These are phyloP conservation scores for Rhexocercosporidium sp. DNA, from an alignment of 2,329 filamentous ascomycete species.

Conservation along the genomic window DNA sequence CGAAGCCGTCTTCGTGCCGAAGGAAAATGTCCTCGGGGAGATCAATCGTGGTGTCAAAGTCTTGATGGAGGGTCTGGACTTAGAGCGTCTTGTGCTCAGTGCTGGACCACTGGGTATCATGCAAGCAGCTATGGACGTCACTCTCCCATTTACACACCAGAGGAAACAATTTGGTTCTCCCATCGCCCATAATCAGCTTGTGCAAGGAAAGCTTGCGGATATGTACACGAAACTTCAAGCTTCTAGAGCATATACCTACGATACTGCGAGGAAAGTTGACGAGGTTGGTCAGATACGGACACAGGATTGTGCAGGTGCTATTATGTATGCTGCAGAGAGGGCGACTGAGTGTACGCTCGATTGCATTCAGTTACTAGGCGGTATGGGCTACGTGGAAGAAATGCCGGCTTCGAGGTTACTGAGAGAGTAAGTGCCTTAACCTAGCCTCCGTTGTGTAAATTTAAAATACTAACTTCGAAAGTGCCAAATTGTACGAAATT, in stretches of 20 bases:
- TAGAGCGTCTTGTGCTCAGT: slow-evolving; percentile 90
- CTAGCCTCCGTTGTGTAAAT: background rate
- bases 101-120: slow-evolving; percentile 92
- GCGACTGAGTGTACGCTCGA: slow-evolving; percentile 88
- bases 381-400: slow-evolving; percentile 96
- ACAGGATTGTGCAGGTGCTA: slow-evolving; percentile 93
- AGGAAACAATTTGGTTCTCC: slow-evolving; percentile 87
- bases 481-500: slow-evolving; percentile 88
- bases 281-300: slow-evolving; percentile 76
- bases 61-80: slow-evolving; percentile 93
- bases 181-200: slow-evolving; percentile 89
- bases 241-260: slow-evolving; percentile 84
- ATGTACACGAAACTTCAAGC: slow-evolving; percentile 96
- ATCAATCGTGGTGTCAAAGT: slow-evolving; percentile 86
- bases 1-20: slow-evolving; percentile 87
- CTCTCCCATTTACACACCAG: slow-evolving; percentile 86
- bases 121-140: slow-evolving; percentile 86
- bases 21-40: slow-evolving; percentile 78
- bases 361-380: slow-evolving; percentile 89
- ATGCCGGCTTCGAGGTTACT: slow-evolving; percentile 87
- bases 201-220: slow-evolving; percentile 92
- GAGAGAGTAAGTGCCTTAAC: slow-evolving; percentile 62
- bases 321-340: slow-evolving; percentile 89
- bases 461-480: slow-evolving; percentile 45
- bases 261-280: slow-evolving; percentile 80